phyloP scores from a whole-genome alignment of 495 filamentous ascomycete genomes.

The Aspergillus cavernicola region DNA sequence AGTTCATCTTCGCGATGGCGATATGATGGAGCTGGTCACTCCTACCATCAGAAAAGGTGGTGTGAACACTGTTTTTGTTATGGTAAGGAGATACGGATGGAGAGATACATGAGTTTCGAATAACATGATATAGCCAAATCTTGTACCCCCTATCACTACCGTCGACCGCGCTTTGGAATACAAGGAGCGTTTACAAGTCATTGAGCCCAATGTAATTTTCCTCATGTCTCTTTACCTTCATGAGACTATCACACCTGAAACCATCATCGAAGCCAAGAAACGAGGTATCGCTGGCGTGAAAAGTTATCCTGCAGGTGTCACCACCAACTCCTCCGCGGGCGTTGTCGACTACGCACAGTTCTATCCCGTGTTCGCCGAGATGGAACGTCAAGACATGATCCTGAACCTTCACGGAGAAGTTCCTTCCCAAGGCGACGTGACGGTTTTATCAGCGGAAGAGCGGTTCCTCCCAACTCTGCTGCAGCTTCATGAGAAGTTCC shows the following conservation, averaged over 20 bases:
- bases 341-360: constrained; percentile 68
- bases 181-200: constrained; percentile 56
- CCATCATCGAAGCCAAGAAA: constrained; percentile 67
- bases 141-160: constrained; percentile 71
- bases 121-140: constrained; percentile 51
- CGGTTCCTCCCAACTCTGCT: constrained; percentile 73
- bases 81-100: constrained; percentile 46
- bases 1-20: constrained; percentile 70
- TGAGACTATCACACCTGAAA: constrained; percentile 70
- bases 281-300: constrained; percentile 49
- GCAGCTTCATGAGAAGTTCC: constrained; percentile 69
- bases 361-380: constrained; percentile 76
- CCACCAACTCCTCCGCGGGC: constrained; percentile 81
- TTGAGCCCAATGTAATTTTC: constrained; percentile 72
- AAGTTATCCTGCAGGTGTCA: constrained; percentile 62
- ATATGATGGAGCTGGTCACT: constrained; percentile 78
- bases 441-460: constrained; percentile 76
- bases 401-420: constrained; percentile 63
- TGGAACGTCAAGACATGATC: constrained; percentile 63
- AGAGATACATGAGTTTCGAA: constrained; percentile 6
- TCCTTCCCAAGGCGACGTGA: constrained; percentile 51
- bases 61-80: constrained; percentile 78
- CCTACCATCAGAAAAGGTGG: constrained; percentile 69
- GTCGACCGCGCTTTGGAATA: constrained; percentile 75
- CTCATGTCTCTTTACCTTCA: constrained; percentile 90